Percentiles rank a stretch among this genome's conserved stretches.
Evolutionary conservation across 2,329 filamentous ascomycete species (phyloP).

Genomic region (Pseudopyricularia cyperi): DNA sequence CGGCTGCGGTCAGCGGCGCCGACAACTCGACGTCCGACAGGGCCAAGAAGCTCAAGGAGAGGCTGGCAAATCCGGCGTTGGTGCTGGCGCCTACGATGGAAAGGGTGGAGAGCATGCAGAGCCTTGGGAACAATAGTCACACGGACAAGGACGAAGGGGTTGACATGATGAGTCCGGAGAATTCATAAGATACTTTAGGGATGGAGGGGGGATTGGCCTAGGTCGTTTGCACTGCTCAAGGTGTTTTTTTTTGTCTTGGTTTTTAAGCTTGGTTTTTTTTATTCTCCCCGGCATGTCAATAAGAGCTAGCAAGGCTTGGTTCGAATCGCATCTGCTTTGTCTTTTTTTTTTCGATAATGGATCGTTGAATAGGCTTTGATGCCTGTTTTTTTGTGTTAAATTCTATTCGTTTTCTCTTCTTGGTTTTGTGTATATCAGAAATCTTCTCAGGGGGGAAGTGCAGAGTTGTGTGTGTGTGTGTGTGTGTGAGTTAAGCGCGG

Average conservation of each 20-base stretch:
- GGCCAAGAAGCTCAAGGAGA: slow-evolving; percentile 37
- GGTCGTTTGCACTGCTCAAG: background rate
- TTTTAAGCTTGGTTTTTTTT: background rate
- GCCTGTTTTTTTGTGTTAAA: no score
- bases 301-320: background rate
- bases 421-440: background rate
- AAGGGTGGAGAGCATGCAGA: slow-evolving; percentile 43
- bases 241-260: background rate
- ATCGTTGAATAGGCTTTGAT: background rate
- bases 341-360: background rate
- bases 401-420: background rate
- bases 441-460: background rate
- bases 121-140: slow-evolving; percentile 44
- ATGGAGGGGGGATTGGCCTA: no score
- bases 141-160: slow-evolving; percentile 56
- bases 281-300: background rate
- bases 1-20: slow-evolving; percentile 11
- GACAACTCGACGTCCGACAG: slow-evolving; percentile 21
- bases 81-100: slow-evolving; percentile 39
- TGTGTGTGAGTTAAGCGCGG: no score
- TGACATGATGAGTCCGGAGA: slow-evolving; percentile 78
- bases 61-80: slow-evolving; percentile 14
- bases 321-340: background rate
- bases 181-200: slow-evolving; percentile 36
- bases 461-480: no score